Percentiles rank a stretch among this genome's conserved stretches.
Conservation (phyloP, 768 basidiomycete genomes). For the Tulasnella sp. region DNA sequence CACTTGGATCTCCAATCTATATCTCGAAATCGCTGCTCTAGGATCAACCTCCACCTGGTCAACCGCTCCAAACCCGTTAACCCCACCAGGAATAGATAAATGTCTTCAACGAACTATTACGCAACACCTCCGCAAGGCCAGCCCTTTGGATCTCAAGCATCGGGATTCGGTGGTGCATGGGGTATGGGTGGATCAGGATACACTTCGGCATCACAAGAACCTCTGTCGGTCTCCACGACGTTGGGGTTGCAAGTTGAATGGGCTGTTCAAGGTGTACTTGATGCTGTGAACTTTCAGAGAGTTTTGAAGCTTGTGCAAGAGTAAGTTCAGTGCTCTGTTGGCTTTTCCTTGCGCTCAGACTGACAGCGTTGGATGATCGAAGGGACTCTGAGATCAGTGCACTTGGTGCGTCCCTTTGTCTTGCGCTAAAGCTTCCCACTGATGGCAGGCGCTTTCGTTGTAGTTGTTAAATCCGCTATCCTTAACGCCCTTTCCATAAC, state of each 20-base stretch:
- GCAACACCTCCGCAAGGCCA: neutral
- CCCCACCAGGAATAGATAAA: neutral
- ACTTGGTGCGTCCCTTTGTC: slow-evolving; percentile 33
- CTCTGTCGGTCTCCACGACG: neutral
- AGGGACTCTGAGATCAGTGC: slow-evolving; percentile 71
- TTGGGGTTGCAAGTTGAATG: neutral
- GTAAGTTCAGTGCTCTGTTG: neutral
- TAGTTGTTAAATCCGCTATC: slow-evolving; percentile 60
- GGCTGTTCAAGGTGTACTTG: slow-evolving; percentile 5
- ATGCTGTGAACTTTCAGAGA: slow-evolving; percentile 3
- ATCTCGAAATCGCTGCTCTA: neutral
- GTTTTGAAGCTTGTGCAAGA: neutral
- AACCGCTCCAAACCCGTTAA: neutral
- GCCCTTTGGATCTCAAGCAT: neutral
- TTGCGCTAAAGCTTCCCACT: neutral
- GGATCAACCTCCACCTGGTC: neutral
- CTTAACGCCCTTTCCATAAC: slow-evolving; percentile 63
- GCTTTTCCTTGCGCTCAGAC: slow-evolving; percentile 27
- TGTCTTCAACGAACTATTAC: neutral
- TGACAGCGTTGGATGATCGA: neutral
- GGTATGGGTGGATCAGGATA: neutral
- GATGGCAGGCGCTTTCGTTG: neutral
- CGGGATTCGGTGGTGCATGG: neutral
- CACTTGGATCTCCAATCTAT: neutral
- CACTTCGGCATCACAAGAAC: neutral